These are phyloP conservation scores for Simmondsia chinensis DNA, from an alignment of 148 eudicot species.

Conservation along the genomic window DNA sequence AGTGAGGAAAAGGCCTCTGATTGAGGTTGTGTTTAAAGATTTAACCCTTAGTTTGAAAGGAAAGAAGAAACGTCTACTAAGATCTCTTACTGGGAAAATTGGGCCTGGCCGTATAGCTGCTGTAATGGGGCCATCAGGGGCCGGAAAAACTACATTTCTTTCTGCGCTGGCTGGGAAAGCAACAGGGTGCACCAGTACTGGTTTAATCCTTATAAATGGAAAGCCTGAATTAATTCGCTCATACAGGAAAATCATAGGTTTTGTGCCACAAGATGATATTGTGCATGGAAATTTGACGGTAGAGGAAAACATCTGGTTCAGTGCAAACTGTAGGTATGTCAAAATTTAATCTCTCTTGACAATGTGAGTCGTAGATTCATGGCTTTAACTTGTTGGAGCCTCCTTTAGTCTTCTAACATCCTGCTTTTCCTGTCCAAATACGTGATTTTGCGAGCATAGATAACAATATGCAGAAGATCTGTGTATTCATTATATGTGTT, in stretches of 20 bases:
- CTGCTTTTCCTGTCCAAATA: too few relatives aligned
- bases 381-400: background rate
- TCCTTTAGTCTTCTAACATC: too few relatives aligned
- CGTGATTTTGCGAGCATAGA: too few relatives aligned
- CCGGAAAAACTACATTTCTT: constrained; percentile 71
- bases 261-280: constrained; percentile 87
- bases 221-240: constrained; percentile 49
- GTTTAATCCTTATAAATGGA: constrained; percentile 53
- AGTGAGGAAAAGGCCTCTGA: constrained; percentile 37
- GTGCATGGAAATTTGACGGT: constrained; percentile 79
- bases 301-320: constrained; percentile 78
- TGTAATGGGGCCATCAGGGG: constrained; percentile 87
- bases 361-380: background rate
- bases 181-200: constrained; percentile 49
- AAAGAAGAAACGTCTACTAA: constrained; percentile 42
- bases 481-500: too few relatives aligned
- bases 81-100: constrained; percentile 58
- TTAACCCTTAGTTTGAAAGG: constrained; percentile 60
- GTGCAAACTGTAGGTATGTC: constrained; percentile 73
- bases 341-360: background rate
- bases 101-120: constrained; percentile 63
- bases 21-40: constrained; percentile 58
- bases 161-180: constrained; percentile 69
- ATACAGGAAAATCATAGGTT: constrained; percentile 61
- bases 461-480: too few relatives aligned